Conservation (phyloP, 2,329 filamentous ascomycete species). For the Colletotrichum sojae region DNA sequence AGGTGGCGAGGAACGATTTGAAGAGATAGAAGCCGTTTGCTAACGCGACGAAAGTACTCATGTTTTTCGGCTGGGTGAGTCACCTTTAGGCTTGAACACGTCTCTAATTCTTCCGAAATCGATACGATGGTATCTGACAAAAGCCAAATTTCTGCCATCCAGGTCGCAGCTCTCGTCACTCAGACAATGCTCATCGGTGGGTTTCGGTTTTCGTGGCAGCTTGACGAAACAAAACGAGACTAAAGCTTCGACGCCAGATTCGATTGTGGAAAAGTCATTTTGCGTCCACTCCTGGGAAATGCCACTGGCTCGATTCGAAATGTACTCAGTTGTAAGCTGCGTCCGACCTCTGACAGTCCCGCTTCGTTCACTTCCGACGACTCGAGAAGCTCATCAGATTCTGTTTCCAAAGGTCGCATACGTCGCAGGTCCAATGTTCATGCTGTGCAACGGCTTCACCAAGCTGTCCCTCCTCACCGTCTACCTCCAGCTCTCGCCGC, state of each 20-base stretch:
- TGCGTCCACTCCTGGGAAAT: slow-evolving; percentile 43
- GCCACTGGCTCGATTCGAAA: slow-evolving; percentile 27
- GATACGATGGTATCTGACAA: not conserved
- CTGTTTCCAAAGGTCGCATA: slow-evolving; percentile 39
- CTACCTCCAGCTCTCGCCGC: slow-evolving; percentile 54
- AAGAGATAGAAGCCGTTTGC: not conserved
- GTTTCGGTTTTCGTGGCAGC: not conserved
- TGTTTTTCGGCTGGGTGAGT: slow-evolving; percentile 41
- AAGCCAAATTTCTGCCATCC: too few species aligned
- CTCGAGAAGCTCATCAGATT: too few species aligned
- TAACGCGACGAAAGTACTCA: slow-evolving; percentile 26
- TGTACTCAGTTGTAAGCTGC: slow-evolving; percentile 35
- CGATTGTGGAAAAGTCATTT: slow-evolving; percentile 18
- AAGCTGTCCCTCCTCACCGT: slow-evolving; percentile 57
- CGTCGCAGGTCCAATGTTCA: slow-evolving; percentile 49
- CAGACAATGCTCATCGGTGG: slow-evolving; percentile 27
- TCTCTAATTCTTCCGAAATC: not conserved
- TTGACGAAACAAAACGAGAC: not conserved
- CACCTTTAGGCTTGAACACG: too few species aligned
- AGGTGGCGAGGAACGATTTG: too few species aligned
- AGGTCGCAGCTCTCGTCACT: slow-evolving; percentile 31
- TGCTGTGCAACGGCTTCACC: slow-evolving; percentile 52
- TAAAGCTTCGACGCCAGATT: not conserved
- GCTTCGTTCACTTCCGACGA: too few species aligned
- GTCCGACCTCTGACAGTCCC: not conserved